These are phyloP conservation scores for Fraxinus pennsylvanica DNA, from an alignment of 257 asterid species.

Conservation along the genomic window DNA sequence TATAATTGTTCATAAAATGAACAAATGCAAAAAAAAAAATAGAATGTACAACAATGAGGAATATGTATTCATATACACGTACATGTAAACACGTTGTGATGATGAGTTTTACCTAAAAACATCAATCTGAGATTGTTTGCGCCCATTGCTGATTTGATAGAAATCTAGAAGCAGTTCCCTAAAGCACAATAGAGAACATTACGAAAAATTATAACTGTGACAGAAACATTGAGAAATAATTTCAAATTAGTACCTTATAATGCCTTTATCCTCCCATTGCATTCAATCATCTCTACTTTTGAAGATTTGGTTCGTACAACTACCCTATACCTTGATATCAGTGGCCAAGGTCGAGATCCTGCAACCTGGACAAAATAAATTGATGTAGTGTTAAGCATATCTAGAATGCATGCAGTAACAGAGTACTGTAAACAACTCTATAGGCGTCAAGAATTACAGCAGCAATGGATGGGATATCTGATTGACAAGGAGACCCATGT, in stretches of 20 bases:
- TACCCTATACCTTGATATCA: constrained; percentile 84
- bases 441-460: constrained; percentile 56
- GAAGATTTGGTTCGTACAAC: constrained; percentile 84
- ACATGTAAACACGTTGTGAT: not conserved
- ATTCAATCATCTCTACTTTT: constrained; percentile 80
- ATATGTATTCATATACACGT: not conserved
- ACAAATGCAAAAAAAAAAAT: not conserved
- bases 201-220: constrained; percentile 4
- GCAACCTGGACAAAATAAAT: constrained; percentile 61
- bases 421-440: constrained; percentile 8
- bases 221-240: constrained; percentile 12
- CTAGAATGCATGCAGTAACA: not conserved
- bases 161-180: constrained; percentile 92
- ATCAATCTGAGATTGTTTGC: constrained; percentile 77
- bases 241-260: constrained; percentile 63
- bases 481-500: constrained; percentile 84
- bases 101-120: constrained; percentile 68
- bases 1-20: too few relatives aligned
- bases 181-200: constrained; percentile 34
- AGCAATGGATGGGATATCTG: constrained; percentile 88
- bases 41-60: not conserved
- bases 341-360: constrained; percentile 90
- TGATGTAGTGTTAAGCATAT: constrained; percentile 19
- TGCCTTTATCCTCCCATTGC: constrained; percentile 84
- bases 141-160: constrained; percentile 62